Conservation (phyloP, 2,329 filamentous ascomycete species). For the Verticillium albo-atrum region DNA sequence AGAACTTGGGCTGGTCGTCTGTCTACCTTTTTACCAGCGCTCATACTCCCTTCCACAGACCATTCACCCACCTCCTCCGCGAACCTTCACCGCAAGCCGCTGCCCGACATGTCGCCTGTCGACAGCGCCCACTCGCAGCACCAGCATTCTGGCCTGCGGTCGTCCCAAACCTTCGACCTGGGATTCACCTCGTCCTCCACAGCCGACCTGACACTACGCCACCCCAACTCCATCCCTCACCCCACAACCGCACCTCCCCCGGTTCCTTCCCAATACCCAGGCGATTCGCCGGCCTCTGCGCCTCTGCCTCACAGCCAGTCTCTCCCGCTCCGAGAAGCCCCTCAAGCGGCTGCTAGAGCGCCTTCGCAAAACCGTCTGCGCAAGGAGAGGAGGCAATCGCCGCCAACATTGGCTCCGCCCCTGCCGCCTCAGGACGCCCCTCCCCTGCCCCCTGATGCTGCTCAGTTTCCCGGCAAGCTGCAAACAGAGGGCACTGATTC, state of each 20-base stretch:
- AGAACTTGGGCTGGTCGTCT: conserved; percentile 30
- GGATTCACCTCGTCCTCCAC: not conserved
- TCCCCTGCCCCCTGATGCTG: not conserved
- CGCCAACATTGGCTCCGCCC: not conserved
- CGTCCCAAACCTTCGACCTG: not conserved
- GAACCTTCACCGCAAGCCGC: conserved; percentile 17
- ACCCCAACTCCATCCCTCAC: not conserved
- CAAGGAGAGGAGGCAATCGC: not conserved
- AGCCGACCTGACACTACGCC: not conserved
- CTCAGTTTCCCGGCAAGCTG: conserved; percentile 18
- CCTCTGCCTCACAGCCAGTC: not conserved
- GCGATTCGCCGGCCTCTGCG: not conserved
- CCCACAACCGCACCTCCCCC: not conserved
- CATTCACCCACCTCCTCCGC: conserved; percentile 12
- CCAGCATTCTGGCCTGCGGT: not conserved
- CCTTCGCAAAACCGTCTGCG: not conserved
- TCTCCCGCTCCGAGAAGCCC: not conserved
- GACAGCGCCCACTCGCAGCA: conserved; percentile 4
- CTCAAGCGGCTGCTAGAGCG: not conserved
- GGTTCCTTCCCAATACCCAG: not conserved
- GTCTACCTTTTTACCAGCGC: conserved; percentile 31
- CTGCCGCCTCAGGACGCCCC: not conserved
- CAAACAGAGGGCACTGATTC: conserved; percentile 22
- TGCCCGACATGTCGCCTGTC: conserved; percentile 8
- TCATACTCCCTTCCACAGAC: conserved; percentile 29